Evolutionary conservation across 2,329 filamentous ascomycete species (phyloP).

Genomic region (Fusarium sp.): DNA sequence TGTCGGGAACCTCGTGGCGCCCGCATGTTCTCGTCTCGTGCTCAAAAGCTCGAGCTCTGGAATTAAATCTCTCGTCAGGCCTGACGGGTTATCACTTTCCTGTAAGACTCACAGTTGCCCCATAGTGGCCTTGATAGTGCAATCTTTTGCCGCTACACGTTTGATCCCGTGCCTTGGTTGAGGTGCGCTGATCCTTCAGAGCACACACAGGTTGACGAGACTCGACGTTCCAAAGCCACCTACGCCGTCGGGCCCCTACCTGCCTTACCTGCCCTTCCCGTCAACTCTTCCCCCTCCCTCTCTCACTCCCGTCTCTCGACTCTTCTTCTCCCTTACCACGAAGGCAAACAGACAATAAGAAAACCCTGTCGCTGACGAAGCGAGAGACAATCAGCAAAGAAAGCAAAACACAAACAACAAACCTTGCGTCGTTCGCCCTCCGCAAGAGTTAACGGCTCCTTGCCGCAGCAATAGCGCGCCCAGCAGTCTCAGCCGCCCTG

Average conservation of each 20-base stretch:
- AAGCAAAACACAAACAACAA: conserved; percentile 35
- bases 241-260: conserved; percentile 30
- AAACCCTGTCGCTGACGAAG: conserved; percentile 23
- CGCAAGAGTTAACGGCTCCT: conserved; percentile 17
- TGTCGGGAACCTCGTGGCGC: conserved; percentile 1
- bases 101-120: conserved; percentile 35
- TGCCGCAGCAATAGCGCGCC: conserved; percentile 24
- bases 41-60: conserved; percentile 15
- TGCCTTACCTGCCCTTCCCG: conserved; percentile 21
- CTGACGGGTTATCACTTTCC: conserved; percentile 5
- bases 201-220: conserved; percentile 7
- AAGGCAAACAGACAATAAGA: conserved; percentile 33
- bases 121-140: conserved; percentile 36
- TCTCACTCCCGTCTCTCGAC: conserved; percentile 11
- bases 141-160: conserved; percentile 27
- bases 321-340: conserved; percentile 16
- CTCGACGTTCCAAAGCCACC: conserved; percentile 30
- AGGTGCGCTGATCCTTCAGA: conserved; percentile 39
- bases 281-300: conserved; percentile 19
- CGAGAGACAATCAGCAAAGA: conserved; percentile 26
- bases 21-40: conserved; percentile 29
- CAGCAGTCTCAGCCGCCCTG: conserved; percentile 34
- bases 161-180: conserved; percentile 41
- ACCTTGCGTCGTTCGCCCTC: conserved; percentile 16
- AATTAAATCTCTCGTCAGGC: conserved; percentile 40